A percentile compares a stretch with the other conserved stretches of the same genome.
These are phyloP conservation scores for Evansstolkia leycettana DNA, from an alignment of 495 filamentous ascomycete genomes.

Conservation along the genomic window DNA sequence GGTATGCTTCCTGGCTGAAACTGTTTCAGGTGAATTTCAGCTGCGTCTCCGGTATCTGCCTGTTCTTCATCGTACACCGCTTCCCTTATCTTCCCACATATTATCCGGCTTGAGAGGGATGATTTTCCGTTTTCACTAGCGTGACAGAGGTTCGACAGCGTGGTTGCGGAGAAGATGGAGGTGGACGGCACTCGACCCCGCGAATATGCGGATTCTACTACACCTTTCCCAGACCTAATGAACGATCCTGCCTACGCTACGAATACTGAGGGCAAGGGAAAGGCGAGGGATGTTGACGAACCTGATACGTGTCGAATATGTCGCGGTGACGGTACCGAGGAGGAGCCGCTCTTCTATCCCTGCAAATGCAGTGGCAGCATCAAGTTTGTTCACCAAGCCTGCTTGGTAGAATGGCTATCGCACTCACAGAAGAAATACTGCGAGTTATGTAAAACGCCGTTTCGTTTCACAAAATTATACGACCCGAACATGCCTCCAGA, in stretches of 20 bases:
- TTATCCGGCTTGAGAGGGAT: not conserved
- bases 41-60: too few species aligned
- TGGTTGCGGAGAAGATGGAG: constrained; percentile 15
- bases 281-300: constrained; percentile 31
- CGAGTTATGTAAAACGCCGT: constrained; percentile 96
- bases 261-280: constrained; percentile 19
- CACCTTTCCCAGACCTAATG: constrained; percentile 47
- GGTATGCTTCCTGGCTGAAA: too few species aligned
- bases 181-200: constrained; percentile 7
- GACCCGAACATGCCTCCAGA: constrained; percentile 78
- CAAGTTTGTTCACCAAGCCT: constrained; percentile 95
- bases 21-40: too few species aligned
- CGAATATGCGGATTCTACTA: constrained; percentile 7
- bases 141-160: not conserved
- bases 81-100: too few species aligned
- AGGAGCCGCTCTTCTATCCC: constrained; percentile 89
- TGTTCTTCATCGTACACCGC: too few species aligned
- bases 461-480: constrained; percentile 96
- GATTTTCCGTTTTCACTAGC: not conserved
- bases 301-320: constrained; percentile 90
- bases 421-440: constrained; percentile 99
- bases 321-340: constrained; percentile 69
- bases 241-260: constrained; percentile 47
- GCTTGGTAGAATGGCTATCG: constrained; percentile 93
- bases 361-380: constrained; percentile 99